Evolutionary conservation across 2,329 filamentous ascomycete species (phyloP).

Genomic region (Cordyceps javanica): DNA sequence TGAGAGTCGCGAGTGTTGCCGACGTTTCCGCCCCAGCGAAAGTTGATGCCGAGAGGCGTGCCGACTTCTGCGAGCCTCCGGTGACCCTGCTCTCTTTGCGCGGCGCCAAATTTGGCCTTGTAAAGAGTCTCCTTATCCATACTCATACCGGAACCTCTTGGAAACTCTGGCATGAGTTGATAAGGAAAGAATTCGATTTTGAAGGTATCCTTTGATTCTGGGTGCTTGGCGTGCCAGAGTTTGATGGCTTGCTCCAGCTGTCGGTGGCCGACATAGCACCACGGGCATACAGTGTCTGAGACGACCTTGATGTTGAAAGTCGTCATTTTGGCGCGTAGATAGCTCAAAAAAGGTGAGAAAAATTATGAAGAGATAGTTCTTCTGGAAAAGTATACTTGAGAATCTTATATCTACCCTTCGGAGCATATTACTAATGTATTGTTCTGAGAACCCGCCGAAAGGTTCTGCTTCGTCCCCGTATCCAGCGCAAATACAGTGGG

Average conservation of each 20-base stretch:
- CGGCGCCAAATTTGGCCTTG: slow-evolving; percentile 53
- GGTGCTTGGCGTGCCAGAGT: slow-evolving; percentile 33
- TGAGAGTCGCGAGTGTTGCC: slow-evolving; percentile 28
- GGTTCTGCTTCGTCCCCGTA: no score
- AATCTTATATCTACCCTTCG: background rate
- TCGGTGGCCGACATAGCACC: slow-evolving; percentile 44
- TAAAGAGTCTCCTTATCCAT: slow-evolving; percentile 34
- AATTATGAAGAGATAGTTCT: background rate
- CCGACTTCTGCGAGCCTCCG: slow-evolving; percentile 27
- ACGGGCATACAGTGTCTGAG: slow-evolving; percentile 46
- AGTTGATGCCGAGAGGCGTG: slow-evolving; percentile 32
- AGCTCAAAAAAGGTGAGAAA: background rate
- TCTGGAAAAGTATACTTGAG: background rate
- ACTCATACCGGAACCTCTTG: slow-evolving; percentile 24
- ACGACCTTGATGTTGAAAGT: slow-evolving; percentile 39
- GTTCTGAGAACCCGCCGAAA: background rate
- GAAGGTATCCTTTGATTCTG: slow-evolving; percentile 52
- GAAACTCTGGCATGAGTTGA: slow-evolving; percentile 34
- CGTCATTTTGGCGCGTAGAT: slow-evolving; percentile 49
- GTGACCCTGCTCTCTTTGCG: slow-evolving; percentile 40
- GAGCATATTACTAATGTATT: background rate
- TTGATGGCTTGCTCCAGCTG: slow-evolving; percentile 41
- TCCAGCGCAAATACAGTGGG: no score
- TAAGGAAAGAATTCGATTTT: slow-evolving; percentile 41
- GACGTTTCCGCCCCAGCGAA: slow-evolving; percentile 37